A percentile compares a stretch with the other conserved stretches of the same genome.
Evolutionary conservation across 2,329 filamentous ascomycete species (phyloP).

Genomic region (Phialophora verrucosa): DNA sequence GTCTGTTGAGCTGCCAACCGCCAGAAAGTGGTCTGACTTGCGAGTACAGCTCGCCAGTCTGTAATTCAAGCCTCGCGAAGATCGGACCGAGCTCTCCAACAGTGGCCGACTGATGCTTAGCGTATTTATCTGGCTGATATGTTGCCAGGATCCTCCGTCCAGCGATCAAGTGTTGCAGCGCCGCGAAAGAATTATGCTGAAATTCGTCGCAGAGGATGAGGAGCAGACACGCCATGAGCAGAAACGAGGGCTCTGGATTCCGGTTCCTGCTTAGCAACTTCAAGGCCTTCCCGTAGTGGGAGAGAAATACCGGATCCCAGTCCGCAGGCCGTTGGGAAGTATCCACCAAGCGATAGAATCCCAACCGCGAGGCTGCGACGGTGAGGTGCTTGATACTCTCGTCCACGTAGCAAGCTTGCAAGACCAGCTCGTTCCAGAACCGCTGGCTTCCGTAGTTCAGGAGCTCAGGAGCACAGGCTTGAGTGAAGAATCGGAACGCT

Average conservation of each 20-base stretch:
- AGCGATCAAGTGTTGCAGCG: slow-evolving; percentile 27
- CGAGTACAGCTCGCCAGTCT: slow-evolving; percentile 20
- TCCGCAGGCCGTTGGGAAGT: not conserved
- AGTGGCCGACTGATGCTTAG: not conserved
- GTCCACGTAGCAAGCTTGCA: slow-evolving; percentile 41
- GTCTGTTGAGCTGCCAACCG: not conserved
- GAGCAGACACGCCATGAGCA: slow-evolving; percentile 32
- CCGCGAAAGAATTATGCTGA: slow-evolving; percentile 21
- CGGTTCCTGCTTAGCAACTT: slow-evolving; percentile 14
- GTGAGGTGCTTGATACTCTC: slow-evolving; percentile 41
- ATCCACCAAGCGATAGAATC: not conserved
- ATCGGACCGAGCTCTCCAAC: slow-evolving; percentile 28
- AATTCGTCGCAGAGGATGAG: slow-evolving; percentile 34
- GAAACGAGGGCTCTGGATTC: slow-evolving; percentile 21
- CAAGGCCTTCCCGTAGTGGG: slow-evolving; percentile 31
- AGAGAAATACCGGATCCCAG: slow-evolving; percentile 16
- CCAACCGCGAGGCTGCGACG: slow-evolving; percentile 34
- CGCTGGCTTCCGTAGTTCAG: slow-evolving; percentile 40
- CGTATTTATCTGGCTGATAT: not conserved
- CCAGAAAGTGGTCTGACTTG: slow-evolving; percentile 11
- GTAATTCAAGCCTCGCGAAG: slow-evolving; percentile 29
- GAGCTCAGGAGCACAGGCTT: slow-evolving; percentile 38
- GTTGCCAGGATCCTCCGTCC: slow-evolving; percentile 26
- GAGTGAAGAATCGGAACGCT: slow-evolving; percentile 39
- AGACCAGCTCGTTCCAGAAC: slow-evolving; percentile 41